Conservation (phyloP, 2,329 filamentous ascomycete genomes). For the Fusarium chlamydosporum region DNA sequence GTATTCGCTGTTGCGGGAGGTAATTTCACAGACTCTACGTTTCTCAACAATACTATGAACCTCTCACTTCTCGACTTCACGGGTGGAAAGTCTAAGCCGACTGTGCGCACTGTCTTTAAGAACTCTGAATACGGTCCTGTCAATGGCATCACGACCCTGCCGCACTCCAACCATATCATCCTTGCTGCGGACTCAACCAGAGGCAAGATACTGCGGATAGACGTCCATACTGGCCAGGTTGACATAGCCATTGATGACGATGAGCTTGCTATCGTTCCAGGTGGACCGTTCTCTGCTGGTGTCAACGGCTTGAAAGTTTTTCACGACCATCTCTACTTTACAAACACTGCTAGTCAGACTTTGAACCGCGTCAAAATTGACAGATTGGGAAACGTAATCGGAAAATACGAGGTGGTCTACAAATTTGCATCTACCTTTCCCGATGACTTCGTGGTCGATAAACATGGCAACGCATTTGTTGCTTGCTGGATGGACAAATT, state of each 20-base stretch:
- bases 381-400: background rate
- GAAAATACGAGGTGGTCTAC: background rate
- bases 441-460: constrained; percentile 10
- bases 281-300: background rate
- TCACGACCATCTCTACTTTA: constrained; percentile 15
- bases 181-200: constrained; percentile 6
- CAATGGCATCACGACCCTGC: constrained; percentile 9
- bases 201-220: constrained; percentile 2
- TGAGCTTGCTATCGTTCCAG: background rate
- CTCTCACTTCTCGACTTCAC: background rate
- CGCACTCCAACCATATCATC: background rate
- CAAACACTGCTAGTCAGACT: background rate
- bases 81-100: accelerated
- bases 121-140: background rate
- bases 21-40: background rate
- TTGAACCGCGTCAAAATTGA: constrained; percentile 7
- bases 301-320: constrained; percentile 12
- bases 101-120: background rate
- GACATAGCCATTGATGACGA: background rate
- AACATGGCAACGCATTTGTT: constrained; percentile 5
- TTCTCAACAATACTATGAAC: constrained; percentile 4
- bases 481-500: constrained; percentile 4
- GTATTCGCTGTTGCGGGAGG: background rate
- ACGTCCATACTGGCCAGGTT: background rate
- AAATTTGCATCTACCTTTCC: background rate